These are phyloP conservation scores for Phytophthora ramorum DNA, from an alignment of 352 stramenopile genomes.

Conservation along the genomic window DNA sequence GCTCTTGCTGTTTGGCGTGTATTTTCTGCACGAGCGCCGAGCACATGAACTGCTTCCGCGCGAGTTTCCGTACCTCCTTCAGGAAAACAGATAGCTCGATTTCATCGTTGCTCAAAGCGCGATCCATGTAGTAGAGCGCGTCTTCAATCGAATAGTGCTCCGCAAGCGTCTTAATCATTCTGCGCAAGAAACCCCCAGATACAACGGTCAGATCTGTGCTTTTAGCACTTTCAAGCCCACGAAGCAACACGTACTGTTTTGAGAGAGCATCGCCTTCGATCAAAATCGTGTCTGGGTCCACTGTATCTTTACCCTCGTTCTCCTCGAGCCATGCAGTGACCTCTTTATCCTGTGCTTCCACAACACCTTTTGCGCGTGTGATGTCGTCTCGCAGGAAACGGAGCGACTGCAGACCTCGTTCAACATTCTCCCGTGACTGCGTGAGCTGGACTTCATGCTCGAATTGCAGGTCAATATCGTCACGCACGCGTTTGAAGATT, in stretches of 20 bases:
- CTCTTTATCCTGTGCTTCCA: conserved; percentile 68
- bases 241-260: conserved; percentile 70
- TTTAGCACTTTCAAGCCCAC: background rate
- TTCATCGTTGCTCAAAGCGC: conserved; percentile 86
- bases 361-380: conserved; percentile 49
- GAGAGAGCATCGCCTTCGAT: conserved; percentile 78
- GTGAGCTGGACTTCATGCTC: conserved; percentile 86
- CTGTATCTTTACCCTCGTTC: conserved; percentile 78
- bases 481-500: conserved; percentile 82
- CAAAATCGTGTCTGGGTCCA: conserved; percentile 84
- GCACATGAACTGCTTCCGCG: conserved; percentile 92
- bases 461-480: conserved; percentile 88
- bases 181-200: conserved; percentile 23
- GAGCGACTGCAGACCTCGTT: conserved; percentile 79
- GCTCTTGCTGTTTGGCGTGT: conserved; percentile 75
- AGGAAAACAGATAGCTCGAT: conserved; percentile 88
- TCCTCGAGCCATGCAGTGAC: conserved; percentile 73
- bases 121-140: conserved; percentile 93
- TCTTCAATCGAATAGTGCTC: conserved; percentile 92
- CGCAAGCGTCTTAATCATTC: conserved; percentile 79
- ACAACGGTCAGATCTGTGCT: background rate
- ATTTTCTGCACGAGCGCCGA: conserved; percentile 91
- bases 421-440: conserved; percentile 79
- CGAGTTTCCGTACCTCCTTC: conserved; percentile 91
- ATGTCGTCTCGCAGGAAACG: conserved; percentile 78